Conservation (phyloP, 2,329 filamentous ascomycete genomes). For the Colletotrichum kahawae region DNA sequence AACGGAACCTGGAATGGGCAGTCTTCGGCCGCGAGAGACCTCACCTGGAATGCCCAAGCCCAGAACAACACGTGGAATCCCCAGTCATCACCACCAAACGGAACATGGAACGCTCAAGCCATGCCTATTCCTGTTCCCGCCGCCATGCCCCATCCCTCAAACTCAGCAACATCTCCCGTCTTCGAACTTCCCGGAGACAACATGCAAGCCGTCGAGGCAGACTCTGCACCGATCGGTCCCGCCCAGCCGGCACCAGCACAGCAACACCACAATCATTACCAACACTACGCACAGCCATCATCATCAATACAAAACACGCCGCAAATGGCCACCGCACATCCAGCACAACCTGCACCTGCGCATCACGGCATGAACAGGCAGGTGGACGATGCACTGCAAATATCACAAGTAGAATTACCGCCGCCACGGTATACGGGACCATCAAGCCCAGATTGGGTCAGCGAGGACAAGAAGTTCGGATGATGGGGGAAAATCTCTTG, state of each 20-base stretch:
- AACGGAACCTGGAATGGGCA: not conserved
- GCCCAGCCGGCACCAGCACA: not conserved
- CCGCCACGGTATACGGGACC: constrained; percentile 13
- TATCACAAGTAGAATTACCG: constrained; percentile 19
- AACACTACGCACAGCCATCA: not conserved
- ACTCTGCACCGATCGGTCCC: constrained; percentile 10
- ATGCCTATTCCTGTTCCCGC: not conserved
- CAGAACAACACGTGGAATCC: not conserved
- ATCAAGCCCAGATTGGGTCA: not conserved
- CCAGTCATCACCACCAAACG: not conserved
- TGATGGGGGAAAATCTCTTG: not conserved
- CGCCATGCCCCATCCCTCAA: not conserved
- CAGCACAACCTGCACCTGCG: not conserved
- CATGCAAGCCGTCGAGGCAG: constrained; percentile 10
- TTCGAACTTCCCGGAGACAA: constrained; percentile 17
- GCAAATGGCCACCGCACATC: not conserved
- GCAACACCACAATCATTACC: not conserved
- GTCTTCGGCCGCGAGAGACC: not conserved
- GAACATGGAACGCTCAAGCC: constrained; percentile 2
- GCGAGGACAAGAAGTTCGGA: constrained; percentile 16
- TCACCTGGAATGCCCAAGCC: not conserved
- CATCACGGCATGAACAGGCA: constrained; percentile 8
- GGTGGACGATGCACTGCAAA: constrained; percentile 16
- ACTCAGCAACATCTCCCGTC: not conserved
- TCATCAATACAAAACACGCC: constrained; percentile 14